phyloP scores from a whole-genome alignment of 2,329 filamentous ascomycete species.

The Fusarium nelsonii region DNA sequence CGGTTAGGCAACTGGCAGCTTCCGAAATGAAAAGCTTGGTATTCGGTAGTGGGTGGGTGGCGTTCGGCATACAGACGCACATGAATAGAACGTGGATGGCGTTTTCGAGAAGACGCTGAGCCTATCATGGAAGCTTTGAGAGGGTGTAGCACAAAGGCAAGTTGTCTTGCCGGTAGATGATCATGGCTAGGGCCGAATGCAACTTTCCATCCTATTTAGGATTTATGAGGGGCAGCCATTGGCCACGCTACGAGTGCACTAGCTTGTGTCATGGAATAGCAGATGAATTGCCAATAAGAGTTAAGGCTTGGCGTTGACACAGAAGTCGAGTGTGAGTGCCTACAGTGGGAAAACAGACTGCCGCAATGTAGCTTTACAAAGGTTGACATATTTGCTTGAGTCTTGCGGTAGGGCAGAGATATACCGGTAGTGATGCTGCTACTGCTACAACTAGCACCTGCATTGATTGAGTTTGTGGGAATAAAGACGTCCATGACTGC shows the following conservation, averaged over 20 bases:
- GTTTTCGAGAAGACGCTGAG: constrained; percentile 22
- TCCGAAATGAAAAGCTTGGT: constrained; percentile 36
- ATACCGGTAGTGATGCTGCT: background rate
- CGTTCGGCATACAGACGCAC: constrained; percentile 18
- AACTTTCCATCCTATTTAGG: constrained; percentile 14
- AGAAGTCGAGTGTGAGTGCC: background rate
- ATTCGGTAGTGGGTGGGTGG: constrained; percentile 32
- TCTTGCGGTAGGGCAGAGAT: too few relatives aligned
- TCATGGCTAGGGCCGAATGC: background rate
- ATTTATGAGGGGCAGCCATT: constrained; percentile 3
- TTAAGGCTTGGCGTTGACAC: constrained; percentile 11
- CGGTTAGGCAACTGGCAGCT: constrained; percentile 20
- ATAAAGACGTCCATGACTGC: background rate
- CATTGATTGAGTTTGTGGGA: background rate
- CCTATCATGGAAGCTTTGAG: constrained; percentile 29
- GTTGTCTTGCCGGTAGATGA: constrained; percentile 16
- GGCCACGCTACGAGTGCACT: constrained; percentile 18
- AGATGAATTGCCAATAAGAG: constrained; percentile 30
- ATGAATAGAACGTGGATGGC: constrained; percentile 8
- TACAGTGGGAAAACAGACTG: background rate
- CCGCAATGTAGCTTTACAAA: background rate
- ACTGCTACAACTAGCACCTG: background rate
- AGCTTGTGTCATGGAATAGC: constrained; percentile 11
- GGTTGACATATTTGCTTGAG: background rate
- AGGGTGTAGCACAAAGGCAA: constrained; percentile 8